Percentiles rank a stretch among this genome's conserved stretches.
phyloP scores from a whole-genome alignment of 164 flowering plant species.

The Magnolia kwangsiensis region DNA sequence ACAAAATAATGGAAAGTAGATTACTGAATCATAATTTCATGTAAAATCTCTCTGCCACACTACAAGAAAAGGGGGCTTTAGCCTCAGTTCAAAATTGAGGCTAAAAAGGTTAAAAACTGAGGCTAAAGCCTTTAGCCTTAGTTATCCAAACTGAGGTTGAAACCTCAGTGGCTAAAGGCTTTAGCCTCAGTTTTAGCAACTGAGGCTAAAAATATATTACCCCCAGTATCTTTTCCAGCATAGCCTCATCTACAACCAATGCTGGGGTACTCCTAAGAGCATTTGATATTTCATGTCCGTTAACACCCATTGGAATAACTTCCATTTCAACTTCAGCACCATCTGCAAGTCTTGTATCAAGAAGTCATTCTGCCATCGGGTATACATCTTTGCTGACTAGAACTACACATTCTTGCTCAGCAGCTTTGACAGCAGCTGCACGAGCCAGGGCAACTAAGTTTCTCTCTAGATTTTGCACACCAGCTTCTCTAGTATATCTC shows the following conservation, averaged over 20 bases:
- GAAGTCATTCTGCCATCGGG: slow-evolving; percentile 58
- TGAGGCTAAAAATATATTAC: slow-evolving; percentile 49
- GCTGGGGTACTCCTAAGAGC: slow-evolving; percentile 58
- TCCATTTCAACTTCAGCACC: slow-evolving; percentile 97
- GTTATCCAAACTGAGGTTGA: too few species aligned
- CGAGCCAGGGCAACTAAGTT: slow-evolving; percentile 97
- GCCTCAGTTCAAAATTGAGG: too few species aligned
- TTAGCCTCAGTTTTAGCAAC: too few species aligned
- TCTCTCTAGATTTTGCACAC: slow-evolving; percentile 89
- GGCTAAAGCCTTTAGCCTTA: too few species aligned
- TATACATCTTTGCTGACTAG: slow-evolving; percentile 77
- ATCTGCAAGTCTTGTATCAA: slow-evolving; percentile 77
- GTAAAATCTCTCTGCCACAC: too few species aligned
- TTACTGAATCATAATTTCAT: too few species aligned
- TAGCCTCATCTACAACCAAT: slow-evolving; percentile 80
- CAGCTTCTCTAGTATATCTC: slow-evolving; percentile 97
- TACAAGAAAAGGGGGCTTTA: too few species aligned
- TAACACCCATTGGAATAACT: slow-evolving; percentile 79
- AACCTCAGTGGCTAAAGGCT: too few species aligned
- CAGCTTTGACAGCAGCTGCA: slow-evolving; percentile 92
- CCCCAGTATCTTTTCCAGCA: slow-evolving; percentile 95
- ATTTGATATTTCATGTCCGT: slow-evolving; percentile 74
- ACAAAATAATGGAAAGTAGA: too few species aligned
- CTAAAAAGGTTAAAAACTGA: too few species aligned
- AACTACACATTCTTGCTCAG: slow-evolving; percentile 71